Percentiles rank a stretch among this genome's conserved stretches.
phyloP scores from a whole-genome alignment of 805 yeast species.

The Saturnispora gosingensis region DNA sequence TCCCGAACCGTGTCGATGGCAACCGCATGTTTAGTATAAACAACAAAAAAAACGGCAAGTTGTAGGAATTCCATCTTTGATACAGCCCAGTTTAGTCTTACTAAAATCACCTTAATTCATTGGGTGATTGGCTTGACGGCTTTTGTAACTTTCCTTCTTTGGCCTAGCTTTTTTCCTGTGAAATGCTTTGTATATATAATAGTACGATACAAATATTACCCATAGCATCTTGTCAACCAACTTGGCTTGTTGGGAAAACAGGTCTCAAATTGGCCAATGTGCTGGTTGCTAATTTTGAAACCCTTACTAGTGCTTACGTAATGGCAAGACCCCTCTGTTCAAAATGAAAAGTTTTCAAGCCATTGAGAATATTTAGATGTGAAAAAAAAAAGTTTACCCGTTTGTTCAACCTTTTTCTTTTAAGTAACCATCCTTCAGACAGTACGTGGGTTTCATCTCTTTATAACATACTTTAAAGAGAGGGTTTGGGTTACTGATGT shows the following conservation, averaged over 20 bases:
- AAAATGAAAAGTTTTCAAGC: background rate
- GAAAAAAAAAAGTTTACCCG: background rate
- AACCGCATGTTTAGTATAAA: background rate
- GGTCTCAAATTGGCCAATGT: background rate
- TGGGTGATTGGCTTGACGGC: background rate
- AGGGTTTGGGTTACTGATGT: background rate
- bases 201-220: background rate
- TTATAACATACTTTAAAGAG: slow-evolving; percentile 1
- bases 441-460: slow-evolving; percentile 23
- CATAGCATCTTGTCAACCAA: background rate
- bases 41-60: background rate
- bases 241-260: background rate
- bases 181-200: background rate
- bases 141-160: background rate
- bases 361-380: background rate
- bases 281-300: background rate
- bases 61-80: background rate
- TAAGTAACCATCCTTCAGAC: slow-evolving; percentile 28
- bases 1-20: background rate
- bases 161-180: background rate
- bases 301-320: background rate
- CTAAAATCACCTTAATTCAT: background rate
- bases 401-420: background rate
- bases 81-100: background rate
- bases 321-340: background rate